These are phyloP conservation scores for Urostyla sp. DNA, from an alignment of 73 alveolate genomes.

Conservation along the genomic window DNA sequence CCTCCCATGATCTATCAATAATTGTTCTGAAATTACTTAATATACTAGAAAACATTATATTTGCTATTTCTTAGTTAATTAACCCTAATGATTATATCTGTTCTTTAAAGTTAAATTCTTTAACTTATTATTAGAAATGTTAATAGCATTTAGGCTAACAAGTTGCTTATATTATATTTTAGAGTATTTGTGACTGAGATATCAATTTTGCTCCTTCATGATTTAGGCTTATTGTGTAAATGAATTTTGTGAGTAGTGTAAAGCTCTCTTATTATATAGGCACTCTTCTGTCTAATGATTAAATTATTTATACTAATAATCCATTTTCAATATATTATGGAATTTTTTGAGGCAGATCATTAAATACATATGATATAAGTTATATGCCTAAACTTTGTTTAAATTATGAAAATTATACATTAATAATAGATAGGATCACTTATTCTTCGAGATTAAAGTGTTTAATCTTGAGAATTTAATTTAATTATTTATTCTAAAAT, in stretches of 20 bases:
- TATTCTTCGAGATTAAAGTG: too few species aligned
- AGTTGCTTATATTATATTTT: neutral
- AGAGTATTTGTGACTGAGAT: neutral
- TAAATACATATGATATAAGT: conserved; percentile 28
- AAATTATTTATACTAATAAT: neutral
- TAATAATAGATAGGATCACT: conserved; percentile 1
- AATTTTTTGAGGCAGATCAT: conserved; percentile 39
- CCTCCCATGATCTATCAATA: conserved; percentile 13
- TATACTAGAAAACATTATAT: neutral
- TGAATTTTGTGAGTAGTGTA: neutral
- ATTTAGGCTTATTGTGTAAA: conserved; percentile 9
- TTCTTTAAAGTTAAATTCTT: too few species aligned
- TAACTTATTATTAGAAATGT: too few species aligned
- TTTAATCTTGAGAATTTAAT: neutral
- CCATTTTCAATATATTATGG: conserved; percentile 24
- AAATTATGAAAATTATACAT: neutral
- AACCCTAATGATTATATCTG: neutral
- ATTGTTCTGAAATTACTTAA: neutral
- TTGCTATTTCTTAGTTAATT: neutral
- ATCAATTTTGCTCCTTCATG: neutral
- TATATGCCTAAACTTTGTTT: conserved; percentile 5
- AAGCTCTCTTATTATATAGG: conserved; percentile 25
- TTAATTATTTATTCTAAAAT: neutral
- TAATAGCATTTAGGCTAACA: neutral
- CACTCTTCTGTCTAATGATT: neutral